Conservation (phyloP, 2,329 filamentous ascomycete species). For the Colletotrichum zoysiae region DNA sequence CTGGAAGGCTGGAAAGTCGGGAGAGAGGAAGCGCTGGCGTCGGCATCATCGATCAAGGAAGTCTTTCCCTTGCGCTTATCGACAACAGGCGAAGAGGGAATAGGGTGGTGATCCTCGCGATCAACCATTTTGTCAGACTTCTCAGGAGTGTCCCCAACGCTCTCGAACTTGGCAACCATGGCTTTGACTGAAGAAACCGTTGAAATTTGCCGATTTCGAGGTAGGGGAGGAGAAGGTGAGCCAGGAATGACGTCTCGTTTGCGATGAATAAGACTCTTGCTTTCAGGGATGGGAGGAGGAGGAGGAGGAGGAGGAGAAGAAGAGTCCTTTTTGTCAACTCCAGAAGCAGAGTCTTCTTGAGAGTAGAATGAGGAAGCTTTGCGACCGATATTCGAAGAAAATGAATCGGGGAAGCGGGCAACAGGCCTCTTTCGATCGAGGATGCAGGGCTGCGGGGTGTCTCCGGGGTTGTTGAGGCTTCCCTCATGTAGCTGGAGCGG, state of each 20-base stretch:
- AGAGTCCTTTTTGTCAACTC: not conserved
- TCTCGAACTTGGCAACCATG: constrained; percentile 38
- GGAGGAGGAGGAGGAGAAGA: not conserved
- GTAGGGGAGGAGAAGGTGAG: not conserved
- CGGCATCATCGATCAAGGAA: constrained; percentile 5
- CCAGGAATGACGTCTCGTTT: constrained; percentile 30
- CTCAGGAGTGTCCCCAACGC: constrained; percentile 1
- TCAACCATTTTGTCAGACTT: constrained; percentile 7
- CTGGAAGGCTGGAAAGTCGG: not conserved
- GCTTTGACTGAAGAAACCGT: constrained; percentile 35
- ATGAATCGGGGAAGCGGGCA: constrained; percentile 31
- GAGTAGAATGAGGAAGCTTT: constrained; percentile 17
- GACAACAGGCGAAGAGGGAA: constrained; percentile 8
- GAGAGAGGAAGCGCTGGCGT: not conserved
- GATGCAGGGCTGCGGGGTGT: constrained; percentile 36
- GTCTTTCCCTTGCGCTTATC: constrained; percentile 25
- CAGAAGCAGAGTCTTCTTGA: constrained; percentile 13
- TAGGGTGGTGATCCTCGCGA: not conserved
- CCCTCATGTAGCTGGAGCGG: not conserved
- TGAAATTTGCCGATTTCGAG: constrained; percentile 29
- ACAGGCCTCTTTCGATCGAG: constrained; percentile 40
- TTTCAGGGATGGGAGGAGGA: constrained; percentile 21
- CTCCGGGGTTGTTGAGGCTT: not conserved
- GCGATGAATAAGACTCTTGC: constrained; percentile 22
- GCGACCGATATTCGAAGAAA: constrained; percentile 39